Base-by-base conservation (phyloP, 192 early-diverging fungal species). In the Lobulomyces angularis region DNA sequence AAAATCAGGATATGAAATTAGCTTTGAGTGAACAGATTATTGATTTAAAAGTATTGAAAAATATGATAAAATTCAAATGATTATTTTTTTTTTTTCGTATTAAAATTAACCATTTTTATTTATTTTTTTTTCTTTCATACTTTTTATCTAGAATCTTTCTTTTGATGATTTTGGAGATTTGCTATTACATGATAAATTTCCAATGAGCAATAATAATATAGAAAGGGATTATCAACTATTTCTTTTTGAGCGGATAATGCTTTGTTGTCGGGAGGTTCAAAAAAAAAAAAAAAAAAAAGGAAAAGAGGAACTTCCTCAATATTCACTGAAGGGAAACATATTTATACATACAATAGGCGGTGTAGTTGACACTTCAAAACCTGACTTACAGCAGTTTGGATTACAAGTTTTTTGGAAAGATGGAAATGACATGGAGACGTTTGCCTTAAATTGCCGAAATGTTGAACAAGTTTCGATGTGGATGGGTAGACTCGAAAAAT, bases 381-480 rank as follows among this genome's bases (percentile, higher is more conserved):
- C 58, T 2, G 48, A 26, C 1, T 40, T 33, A 30, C 55, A 59
- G 24, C 20, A 34, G 11, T 74, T 67, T 35, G 58, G 56, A 25
- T 43, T 77, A 3, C 64, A 69, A 25, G 81, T 98, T 28, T 89
- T 80, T 46, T 98, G 91, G 91, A 55, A 53, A 27, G 74, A 82
- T 29, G 81, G 78, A 24, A 45, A 46, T 14, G 82, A 83, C 19
- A 78, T 83, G 61, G 84, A 88, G 38, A 69, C 80, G 37, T 91
- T 98, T 64, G 75, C 72, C 41, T 59, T 98, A n/a, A 80, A 81
- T 34, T 89, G 87, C 56, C 61, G 87, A 12, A 85, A 89, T 45
- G 80, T 80, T 51, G 94, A 98, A 49, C 90, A 93, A 54, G 73
- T 90, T n/a, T 77, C 73, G 44, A 68, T 82, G 46, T 98, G 94